phyloP scores from a whole-genome alignment of 805 yeast species.

The Candida namnaoensis region DNA sequence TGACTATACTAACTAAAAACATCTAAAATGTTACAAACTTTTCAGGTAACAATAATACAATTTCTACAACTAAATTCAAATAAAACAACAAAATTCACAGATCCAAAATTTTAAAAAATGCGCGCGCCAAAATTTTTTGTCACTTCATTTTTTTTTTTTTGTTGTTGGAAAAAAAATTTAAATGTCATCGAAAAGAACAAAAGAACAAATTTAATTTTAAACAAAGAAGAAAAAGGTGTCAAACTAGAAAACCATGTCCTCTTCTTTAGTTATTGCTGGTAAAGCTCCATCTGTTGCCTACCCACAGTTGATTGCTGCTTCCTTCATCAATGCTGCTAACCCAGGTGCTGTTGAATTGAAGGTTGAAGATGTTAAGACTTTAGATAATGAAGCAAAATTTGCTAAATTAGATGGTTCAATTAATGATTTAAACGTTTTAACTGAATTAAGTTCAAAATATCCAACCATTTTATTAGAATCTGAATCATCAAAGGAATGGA shows the following conservation, averaged over 20 bases:
- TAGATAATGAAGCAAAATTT: slow-evolving; percentile 42
- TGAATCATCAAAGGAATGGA: slow-evolving; percentile 49
- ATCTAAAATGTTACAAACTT: no score
- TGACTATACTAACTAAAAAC: no score
- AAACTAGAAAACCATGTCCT: slow-evolving; percentile 19
- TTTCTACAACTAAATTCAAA: no score
- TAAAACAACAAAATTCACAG: no score
- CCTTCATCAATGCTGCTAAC: slow-evolving; percentile 50
- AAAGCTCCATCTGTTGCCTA: slow-evolving; percentile 83
- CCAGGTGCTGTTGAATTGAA: slow-evolving; percentile 48
- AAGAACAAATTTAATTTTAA: no score
- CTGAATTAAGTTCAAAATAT: slow-evolving; percentile 40
- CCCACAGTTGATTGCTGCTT: slow-evolving; percentile 69
- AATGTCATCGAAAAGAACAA: no score
- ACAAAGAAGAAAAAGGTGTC: no score
- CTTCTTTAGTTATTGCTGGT: slow-evolving; percentile 60
- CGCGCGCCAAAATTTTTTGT: no score
- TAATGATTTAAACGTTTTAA: slow-evolving; percentile 37
- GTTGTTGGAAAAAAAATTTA: no score
- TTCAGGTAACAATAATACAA: no score
- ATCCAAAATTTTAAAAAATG: no score
- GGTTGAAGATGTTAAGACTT: slow-evolving; percentile 65
- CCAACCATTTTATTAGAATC: slow-evolving; percentile 31
- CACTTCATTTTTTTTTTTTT: no score
- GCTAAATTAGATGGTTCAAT: slow-evolving; percentile 33